Evolutionary conservation across 108 stramenopile species (phyloP).

Genomic region (Parmales sp.): DNA sequence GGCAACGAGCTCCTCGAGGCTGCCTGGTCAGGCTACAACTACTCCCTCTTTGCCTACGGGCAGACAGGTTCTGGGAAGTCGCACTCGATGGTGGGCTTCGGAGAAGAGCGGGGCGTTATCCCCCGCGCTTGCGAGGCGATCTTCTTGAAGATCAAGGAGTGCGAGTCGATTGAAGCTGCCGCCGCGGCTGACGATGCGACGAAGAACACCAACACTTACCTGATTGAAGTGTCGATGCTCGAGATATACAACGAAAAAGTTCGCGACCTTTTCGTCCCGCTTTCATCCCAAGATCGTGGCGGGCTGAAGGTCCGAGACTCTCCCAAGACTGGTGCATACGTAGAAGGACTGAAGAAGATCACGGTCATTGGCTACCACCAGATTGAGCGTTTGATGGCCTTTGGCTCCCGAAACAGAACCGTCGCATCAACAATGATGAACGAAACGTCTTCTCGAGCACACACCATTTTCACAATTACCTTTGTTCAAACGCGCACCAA

Average conservation of each 20-base stretch:
- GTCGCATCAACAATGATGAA: constrained; percentile 43
- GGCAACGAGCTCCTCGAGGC: constrained; percentile 2
- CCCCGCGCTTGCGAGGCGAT: constrained; percentile 10
- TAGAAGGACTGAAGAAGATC: not conserved
- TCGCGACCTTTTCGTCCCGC: constrained; percentile 33
- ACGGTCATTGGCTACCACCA: not conserved
- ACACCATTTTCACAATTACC: constrained; percentile 33
- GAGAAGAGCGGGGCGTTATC: not conserved
- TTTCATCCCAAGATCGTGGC: not conserved
- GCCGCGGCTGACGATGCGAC: not conserved
- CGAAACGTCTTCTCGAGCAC: constrained; percentile 33
- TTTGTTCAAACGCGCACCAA: constrained; percentile 44
- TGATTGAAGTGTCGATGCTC: constrained; percentile 25
- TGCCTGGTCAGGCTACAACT: constrained; percentile 9
- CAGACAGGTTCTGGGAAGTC: not conserved
- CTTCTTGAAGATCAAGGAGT: not conserved
- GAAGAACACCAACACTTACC: not conserved
- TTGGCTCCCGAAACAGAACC: constrained; percentile 15
- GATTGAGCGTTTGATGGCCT: not conserved
- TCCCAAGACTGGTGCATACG: not conserved
- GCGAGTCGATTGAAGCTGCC: not conserved
- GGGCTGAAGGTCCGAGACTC: constrained; percentile 6
- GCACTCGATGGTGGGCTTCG: not conserved
- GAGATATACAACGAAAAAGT: constrained; percentile 53
- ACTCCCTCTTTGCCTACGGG: constrained; percentile 1